These are phyloP conservation scores for Chlamydomonas asymmetrica DNA, from an alignment of 139 green algal genomes.

Conservation along the genomic window DNA sequence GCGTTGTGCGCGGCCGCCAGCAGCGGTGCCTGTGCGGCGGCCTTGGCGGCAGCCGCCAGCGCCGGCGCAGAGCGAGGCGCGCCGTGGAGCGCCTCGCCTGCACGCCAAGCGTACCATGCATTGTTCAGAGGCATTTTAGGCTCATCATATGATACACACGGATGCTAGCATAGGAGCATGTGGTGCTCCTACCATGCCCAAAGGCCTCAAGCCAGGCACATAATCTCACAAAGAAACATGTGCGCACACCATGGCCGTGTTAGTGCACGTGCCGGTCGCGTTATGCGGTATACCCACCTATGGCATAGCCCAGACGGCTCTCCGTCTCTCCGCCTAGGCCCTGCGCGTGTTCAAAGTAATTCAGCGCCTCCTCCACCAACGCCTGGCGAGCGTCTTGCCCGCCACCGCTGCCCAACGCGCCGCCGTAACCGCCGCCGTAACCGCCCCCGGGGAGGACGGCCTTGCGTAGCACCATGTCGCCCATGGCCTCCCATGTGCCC, in stretches of 20 bases:
- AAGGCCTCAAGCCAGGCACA: neutral
- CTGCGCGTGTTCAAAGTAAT: constrained; percentile 51
- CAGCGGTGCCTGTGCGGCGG: constrained; percentile 54
- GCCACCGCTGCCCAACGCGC: neutral
- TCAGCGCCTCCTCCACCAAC: constrained; percentile 8
- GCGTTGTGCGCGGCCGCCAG: constrained; percentile 55
- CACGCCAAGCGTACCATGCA: neutral
- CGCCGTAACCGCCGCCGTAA: neutral
- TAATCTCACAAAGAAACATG: neutral
- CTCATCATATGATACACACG: neutral
- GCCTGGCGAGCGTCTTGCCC: neutral
- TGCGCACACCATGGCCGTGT: too few species aligned
- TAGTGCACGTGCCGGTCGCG: neutral
- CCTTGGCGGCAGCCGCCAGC: constrained; percentile 48
- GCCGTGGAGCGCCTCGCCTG: constrained; percentile 24
- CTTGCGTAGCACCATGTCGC: constrained; percentile 40
- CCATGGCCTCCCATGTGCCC: constrained; percentile 81
- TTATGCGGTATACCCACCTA: neutral
- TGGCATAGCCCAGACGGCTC: constrained; percentile 23
- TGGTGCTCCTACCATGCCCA: neutral
- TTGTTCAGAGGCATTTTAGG: neutral
- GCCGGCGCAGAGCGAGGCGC: constrained; percentile 12
- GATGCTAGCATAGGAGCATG: neutral
- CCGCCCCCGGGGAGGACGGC: too few species aligned
- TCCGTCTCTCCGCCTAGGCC: constrained; percentile 46